Evolutionary conservation across 169 alveolate species (phyloP), one percentile per base, ranked within the genome.

Genomic region (Plasmodium cynomolgi): DNA sequence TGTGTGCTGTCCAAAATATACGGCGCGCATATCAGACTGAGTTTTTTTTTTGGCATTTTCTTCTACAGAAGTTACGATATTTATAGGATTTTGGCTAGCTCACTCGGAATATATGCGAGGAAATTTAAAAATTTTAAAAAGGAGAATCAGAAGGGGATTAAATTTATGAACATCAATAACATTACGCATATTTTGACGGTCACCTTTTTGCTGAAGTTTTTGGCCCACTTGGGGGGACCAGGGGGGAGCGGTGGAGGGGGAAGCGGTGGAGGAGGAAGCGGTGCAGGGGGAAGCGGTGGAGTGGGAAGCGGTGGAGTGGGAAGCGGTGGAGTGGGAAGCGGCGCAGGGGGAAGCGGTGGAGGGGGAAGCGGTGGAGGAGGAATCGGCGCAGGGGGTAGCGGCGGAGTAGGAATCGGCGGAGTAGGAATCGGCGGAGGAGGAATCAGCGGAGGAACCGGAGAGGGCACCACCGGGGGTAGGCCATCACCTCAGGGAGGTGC

Each of bases 111-210:
- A 26, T 54, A 90, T 68, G 74, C 83, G 13, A 90, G 56, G 23
- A 80, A 71, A 58, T 90, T 68, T 31, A 90, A 90, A 33, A 90
- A 37, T 58, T 90, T 90, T 90, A 90, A 58, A 80, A 80, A 73
- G 62, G 94, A 90, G 2, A 80, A 80, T 29, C 86, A 56, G 23
- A 90, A 90, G 56, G 41, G 33, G 73, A 90, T 90, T 29, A 90
- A 80, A 81, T 79, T 90, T 62, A 90, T 90, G 94, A 90, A 90
- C 79, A 31, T 90, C 23, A 90, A 80, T 39, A 80, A 90, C 74
- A 90, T 90, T 3, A 80, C 94, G 17, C 94, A 90, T 20, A 39
- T 90, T 17, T 68, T 79, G 50, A 90, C 73, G n/a, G 58, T 80
- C 11, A 90, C 81, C 20, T 90, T 90, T 68, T 39, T 90, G 20